Evolutionary conservation across 164 flowering plant species (phyloP).

Genomic region (Magnolia kwangsiensis): DNA sequence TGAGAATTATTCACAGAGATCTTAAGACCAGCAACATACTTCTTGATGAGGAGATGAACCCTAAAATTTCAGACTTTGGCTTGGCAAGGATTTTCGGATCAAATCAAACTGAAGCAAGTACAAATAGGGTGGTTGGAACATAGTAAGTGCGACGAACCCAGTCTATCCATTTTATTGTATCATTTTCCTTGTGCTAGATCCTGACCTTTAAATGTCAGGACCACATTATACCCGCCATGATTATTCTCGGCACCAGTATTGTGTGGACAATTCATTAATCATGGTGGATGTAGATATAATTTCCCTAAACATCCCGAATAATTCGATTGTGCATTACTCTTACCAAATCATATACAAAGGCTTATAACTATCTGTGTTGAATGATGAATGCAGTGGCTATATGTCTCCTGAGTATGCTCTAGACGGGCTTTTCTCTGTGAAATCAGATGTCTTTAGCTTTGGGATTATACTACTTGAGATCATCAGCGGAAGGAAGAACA

Average conservation of each 20-base stretch:
- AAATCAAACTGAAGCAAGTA: conserved; percentile 20
- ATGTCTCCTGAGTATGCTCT: conserved; percentile 3
- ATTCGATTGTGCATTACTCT: neutral
- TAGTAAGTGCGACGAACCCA: conserved; percentile 23
- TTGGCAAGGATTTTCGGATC: conserved; percentile 48
- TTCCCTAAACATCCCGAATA: neutral
- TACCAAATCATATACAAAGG: neutral
- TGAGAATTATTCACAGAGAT: conserved; percentile 54
- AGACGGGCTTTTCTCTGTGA: conserved; percentile 27
- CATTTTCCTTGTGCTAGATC: neutral
- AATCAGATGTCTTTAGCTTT: conserved; percentile 5
- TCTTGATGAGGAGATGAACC: conserved; percentile 39
- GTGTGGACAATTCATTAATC: neutral
- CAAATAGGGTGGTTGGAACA: conserved; percentile 31
- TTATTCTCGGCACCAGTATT: neutral
- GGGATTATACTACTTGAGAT: neutral
- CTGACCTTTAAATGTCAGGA: neutral
- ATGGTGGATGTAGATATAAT: neutral
- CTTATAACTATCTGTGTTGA: neutral
- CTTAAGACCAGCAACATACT: conserved; percentile 53
- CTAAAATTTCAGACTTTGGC: conserved; percentile 61
- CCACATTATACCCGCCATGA: neutral
- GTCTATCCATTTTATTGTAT: neutral
- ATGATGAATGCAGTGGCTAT: neutral
- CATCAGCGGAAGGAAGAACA: conserved; percentile 21